Base-by-base conservation (phyloP, 768 basidiomycete species). In the Pleurotus platypus region DNA sequence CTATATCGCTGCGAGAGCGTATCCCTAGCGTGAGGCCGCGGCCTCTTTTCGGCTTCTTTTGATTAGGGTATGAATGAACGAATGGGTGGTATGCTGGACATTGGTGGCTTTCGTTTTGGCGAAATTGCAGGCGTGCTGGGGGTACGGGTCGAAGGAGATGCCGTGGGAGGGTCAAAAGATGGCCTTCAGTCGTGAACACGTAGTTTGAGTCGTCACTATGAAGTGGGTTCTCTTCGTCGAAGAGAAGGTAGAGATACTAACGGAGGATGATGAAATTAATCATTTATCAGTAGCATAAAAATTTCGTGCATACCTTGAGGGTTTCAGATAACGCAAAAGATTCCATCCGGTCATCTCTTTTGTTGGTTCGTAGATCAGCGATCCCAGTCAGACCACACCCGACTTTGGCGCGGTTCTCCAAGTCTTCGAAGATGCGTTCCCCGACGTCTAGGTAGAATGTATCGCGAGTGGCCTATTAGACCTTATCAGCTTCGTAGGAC, bases 111-210 rank as follows among this genome's bases (percentile, higher is more conserved):
- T 89, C 84, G 24, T 83, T 76, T 20, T 80, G 78, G 16, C 90
- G 84, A 60, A 84, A 71, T 61, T 80, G 80, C 64, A 80, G 80
- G 15, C 85, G 82, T 3, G 80, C 71, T 30, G 80, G 60, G n/a
- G 89, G 84, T 38, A 81, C 71, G 6, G 82, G 79, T 60, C 76
- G 80, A 26, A 89, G 73, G 49, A 82, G 75, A 46, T 81, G 64
- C 39, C 63, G 69, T 1, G 83, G 84, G 16, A 97, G 79, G 9
- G 78, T 78, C 45, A 99, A 76, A 22, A 93, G 79, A 67, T 99
- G 97, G 0, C 96, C 97, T 70, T 98, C 97, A 1, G 97, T 99
- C 5, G 94, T 92, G 67, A 97, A 90, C 8, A 98, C 91, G 60
- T 87, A 90, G 68, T 94, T 90, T 0, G 90, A 89, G 66, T 91